These are phyloP conservation scores for Priceomyces fermenticarens DNA, from an alignment of 805 yeast genomes.

Conservation along the genomic window DNA sequence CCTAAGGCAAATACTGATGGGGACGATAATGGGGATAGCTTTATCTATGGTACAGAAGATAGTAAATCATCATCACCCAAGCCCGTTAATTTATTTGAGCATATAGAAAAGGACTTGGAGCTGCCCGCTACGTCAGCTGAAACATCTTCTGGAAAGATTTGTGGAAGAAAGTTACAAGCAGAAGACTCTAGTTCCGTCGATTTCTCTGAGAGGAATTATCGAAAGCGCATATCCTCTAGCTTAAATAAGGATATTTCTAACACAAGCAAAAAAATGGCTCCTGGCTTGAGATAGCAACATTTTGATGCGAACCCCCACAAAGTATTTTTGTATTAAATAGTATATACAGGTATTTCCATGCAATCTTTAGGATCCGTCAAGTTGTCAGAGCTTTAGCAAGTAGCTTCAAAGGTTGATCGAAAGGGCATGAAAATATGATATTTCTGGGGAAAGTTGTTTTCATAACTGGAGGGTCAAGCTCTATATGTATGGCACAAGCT, in stretches of 20 bases:
- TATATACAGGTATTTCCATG: neutral
- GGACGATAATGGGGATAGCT: conserved; percentile 2
- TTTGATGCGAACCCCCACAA: neutral
- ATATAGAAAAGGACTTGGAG: conserved; percentile 13
- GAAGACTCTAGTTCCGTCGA: neutral
- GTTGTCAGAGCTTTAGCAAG: no score
- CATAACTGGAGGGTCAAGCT: conserved; percentile 95
- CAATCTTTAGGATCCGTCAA: no score
- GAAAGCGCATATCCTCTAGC: conserved; percentile 10
- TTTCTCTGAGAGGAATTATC: neutral
- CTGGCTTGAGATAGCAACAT: conserved; percentile 5
- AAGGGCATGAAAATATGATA: conserved; percentile 27
- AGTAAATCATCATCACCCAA: neutral
- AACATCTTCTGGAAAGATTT: neutral
- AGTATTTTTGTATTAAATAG: neutral
- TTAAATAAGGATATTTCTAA: conserved; percentile 12
- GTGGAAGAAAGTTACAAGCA: neutral
- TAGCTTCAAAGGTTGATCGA: no score
- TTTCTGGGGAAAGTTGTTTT: conserved; percentile 84
- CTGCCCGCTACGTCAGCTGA: neutral
- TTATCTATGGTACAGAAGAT: neutral
- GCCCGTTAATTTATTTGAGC: conserved; percentile 16
- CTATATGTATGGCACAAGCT: conserved; percentile 85
- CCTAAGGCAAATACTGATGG: conserved; percentile 22
- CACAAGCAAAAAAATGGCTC: conserved; percentile 14